Percentiles rank a stretch among this genome's conserved stretches.
Conservation (phyloP, 176 grass and related monocot genomes). For the Phoenix dactylifera region DNA sequence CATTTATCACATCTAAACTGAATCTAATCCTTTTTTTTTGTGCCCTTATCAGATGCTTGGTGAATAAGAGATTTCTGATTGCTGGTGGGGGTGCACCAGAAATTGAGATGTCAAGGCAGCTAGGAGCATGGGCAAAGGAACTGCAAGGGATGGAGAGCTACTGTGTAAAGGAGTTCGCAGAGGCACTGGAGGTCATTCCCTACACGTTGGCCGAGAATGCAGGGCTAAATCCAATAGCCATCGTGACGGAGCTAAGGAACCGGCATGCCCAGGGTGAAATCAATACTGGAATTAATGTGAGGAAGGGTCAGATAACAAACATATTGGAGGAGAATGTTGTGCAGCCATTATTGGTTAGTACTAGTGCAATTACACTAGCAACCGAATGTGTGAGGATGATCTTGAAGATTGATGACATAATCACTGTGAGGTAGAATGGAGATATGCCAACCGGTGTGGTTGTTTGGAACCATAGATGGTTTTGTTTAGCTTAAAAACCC, state of each 20-base stretch:
- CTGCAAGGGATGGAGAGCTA: constrained; percentile 91
- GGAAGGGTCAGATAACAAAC: constrained; percentile 81
- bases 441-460: too few relatives aligned
- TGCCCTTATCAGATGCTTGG: constrained; percentile 42
- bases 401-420: constrained; percentile 82
- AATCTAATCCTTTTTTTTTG: not conserved
- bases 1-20: not conserved
- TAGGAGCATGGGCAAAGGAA: constrained; percentile 68
- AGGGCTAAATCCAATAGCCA: constrained; percentile 65
- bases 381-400: constrained; percentile 89
- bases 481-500: too few relatives aligned
- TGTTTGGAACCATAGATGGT: too few relatives aligned
- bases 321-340: constrained; percentile 83
- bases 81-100: constrained; percentile 85
- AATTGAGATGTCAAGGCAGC: constrained; percentile 83
- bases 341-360: constrained; percentile 75
- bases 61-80: constrained; percentile 82
- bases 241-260: constrained; percentile 81
- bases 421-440: constrained; percentile 38
- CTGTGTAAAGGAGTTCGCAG: constrained; percentile 88
- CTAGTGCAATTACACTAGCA: constrained; percentile 60
- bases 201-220: constrained; percentile 89
- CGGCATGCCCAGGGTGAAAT: constrained; percentile 65
- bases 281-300: constrained; percentile 73
- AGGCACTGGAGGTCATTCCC: constrained; percentile 72